Percentiles rank a stretch among this genome's conserved stretches.
phyloP scores from a whole-genome alignment of 2,329 filamentous ascomycete genomes.

The Coniochaeta pulveracea region DNA sequence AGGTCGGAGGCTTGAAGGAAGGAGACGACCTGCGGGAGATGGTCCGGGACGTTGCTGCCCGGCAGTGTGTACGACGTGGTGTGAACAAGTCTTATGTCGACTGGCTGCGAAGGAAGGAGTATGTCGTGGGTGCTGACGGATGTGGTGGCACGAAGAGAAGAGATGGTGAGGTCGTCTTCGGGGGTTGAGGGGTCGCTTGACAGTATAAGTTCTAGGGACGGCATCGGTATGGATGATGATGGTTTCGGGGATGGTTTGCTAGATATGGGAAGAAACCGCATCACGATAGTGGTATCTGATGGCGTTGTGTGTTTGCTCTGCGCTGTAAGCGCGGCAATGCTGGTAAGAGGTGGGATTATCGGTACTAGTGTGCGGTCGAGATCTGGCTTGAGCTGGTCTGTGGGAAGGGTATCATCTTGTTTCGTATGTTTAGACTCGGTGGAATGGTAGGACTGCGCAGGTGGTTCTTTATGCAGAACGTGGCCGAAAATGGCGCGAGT shows the following conservation, averaged over 20 bases:
- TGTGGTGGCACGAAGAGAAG: conserved; percentile 25
- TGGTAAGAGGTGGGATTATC: conserved; percentile 32
- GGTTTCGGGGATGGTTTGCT: conserved; percentile 5
- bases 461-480: conserved; percentile 28
- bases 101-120: conserved; percentile 30
- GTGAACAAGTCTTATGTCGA: conserved; percentile 37
- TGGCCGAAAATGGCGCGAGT: conserved; percentile 39
- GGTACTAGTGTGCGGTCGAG: conserved; percentile 29
- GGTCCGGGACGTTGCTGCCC: conserved; percentile 12
- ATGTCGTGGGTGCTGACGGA: conserved; percentile 27
- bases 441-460: no score
- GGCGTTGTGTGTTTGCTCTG: conserved; percentile 15
- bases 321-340: conserved; percentile 25
- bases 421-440: conserved; percentile 6
- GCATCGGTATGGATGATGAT: no score
- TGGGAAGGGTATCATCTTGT: conserved; percentile 5
- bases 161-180: conserved; percentile 18
- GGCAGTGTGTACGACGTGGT: conserved; percentile 19
- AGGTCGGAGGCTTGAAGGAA: conserved; percentile 35
- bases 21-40: conserved; percentile 22
- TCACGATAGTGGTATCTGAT: conserved; percentile 24
- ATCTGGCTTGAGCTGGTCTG: conserved; percentile 9
- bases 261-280: conserved; percentile 32
- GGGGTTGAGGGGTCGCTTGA: conserved; percentile 22
- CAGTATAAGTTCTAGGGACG: conserved; percentile 24